Base-by-base conservation (phyloP, 176 grass and related monocot genomes). In the Cocos nucifera region DNA sequence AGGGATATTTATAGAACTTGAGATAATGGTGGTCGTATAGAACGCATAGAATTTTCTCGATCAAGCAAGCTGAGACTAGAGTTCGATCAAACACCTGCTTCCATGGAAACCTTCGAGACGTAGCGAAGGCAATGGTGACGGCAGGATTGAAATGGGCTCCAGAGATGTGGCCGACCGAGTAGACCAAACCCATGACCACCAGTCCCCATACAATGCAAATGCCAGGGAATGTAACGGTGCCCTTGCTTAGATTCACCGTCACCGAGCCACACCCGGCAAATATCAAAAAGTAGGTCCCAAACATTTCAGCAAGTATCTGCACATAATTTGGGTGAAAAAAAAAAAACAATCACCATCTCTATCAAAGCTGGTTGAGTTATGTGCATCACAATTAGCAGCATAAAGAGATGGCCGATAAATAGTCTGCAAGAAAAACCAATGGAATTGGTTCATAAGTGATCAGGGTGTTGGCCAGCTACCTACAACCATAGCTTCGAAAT, bases 71-170 rank as follows among this genome's bases (percentile, higher is more conserved):
- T 39, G 2, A 12, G 9, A 12, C 35, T 39, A 12, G 30, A 32
- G 9, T 39, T 39, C 35, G 9, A 39, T 39, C 35, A 39, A 39
- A 39, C 35, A 92, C 94, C 84, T 99, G 79, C 23, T 79, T 93
- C 88, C 94, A 99, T 4, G 94, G 94, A 51, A 99, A 99, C 81
- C 84, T 83, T 29, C 84, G 72, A 55, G 79, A 99, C 20, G 71
- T 74, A 12, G 94, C 94, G 68, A 93, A 93, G 66, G 94, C 83
- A 18, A 99, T 75, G 10, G 94, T 99, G 76, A 99, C 88, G 23
- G 94, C 88, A 4, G 88, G 94, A 75, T 99, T 99, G 83, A 99
- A 85, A 70, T 99, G 94, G 0, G 88, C 94, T 53, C 88, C 94
- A 56, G 94, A 99, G 66, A 99, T 82, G 79, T 99, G 94, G 1